A percentile compares a stretch with the other conserved stretches of the same genome.
Conservation (phyloP, 257 asterid species). For the Jaltomata sinuosa region DNA sequence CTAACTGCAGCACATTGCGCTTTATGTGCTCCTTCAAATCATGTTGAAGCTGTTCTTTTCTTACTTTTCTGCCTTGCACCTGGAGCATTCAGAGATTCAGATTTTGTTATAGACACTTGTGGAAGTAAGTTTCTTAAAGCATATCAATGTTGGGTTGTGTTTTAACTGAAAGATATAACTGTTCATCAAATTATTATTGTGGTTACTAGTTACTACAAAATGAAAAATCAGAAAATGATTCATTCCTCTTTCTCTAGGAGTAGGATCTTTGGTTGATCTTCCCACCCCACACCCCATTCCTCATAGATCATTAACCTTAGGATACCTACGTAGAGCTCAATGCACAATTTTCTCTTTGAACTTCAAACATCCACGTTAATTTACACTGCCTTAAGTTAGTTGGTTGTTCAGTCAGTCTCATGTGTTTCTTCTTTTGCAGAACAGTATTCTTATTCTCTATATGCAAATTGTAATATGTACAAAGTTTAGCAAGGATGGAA, state of each 20-base stretch:
- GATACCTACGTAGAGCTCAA: neutral
- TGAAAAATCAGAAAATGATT: neutral
- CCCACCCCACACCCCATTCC: neutral
- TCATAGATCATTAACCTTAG: neutral
- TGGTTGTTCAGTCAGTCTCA: neutral
- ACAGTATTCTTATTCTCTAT: neutral
- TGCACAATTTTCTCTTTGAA: neutral
- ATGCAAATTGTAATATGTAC: neutral
- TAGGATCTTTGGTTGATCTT: neutral
- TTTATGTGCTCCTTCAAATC: constrained; percentile 58
- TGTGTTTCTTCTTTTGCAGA: neutral
- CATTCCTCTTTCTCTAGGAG: neutral
- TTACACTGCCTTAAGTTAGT: neutral
- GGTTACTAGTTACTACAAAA: neutral
- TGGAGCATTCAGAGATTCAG: constrained; percentile 20
- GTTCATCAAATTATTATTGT: neutral
- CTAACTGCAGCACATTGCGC: constrained; percentile 50
- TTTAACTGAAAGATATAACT: neutral
- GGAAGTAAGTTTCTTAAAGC: constrained; percentile 2
- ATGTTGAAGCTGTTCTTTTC: constrained; percentile 32
- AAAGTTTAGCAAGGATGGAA: neutral
- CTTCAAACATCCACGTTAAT: neutral
- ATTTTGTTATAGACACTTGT: neutral
- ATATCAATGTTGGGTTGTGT: neutral
- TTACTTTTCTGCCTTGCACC: constrained; percentile 38